Evolutionary conservation across 2,329 filamentous ascomycete genomes (phyloP).

Genomic region (Coniella lustricola): DNA sequence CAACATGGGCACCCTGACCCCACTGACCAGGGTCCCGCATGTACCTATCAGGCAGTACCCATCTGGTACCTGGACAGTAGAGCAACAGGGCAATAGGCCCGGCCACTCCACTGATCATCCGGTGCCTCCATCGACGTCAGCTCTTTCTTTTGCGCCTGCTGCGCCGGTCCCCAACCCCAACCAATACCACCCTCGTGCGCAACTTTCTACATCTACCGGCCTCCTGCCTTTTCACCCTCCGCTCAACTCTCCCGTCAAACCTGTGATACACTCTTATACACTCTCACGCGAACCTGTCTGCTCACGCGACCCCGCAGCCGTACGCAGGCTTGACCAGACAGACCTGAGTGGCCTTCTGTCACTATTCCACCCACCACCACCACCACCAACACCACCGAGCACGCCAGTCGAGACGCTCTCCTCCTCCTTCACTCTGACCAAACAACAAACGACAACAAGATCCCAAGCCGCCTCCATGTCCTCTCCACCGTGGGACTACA

Average conservation of each 20-base stretch:
- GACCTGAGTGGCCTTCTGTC: no score
- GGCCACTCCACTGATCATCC: not conserved
- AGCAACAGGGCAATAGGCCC: not conserved
- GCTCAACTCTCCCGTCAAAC: not conserved
- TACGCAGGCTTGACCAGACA: no score
- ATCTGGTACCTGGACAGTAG: no score
- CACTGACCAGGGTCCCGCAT: no score
- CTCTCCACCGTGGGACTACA: conserved; percentile 86
- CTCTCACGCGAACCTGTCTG: not conserved
- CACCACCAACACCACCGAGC: conserved; percentile 1
- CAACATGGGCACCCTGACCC: no score
- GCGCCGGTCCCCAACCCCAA: not conserved
- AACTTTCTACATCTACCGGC: not conserved
- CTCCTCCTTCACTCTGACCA: conserved; percentile 8
- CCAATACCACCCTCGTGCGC: not conserved
- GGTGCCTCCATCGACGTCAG: not conserved
- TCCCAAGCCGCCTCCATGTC: conserved; percentile 37
- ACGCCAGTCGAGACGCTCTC: not conserved
- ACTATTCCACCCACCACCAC: no score
- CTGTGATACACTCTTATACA: conserved; percentile 1
- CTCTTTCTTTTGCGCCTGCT: no score
- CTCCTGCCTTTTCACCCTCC: no score
- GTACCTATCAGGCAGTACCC: no score
- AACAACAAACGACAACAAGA: not conserved
- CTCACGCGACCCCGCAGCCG: no score